Evolutionary conservation across 805 yeast species (phyloP), one percentile per base, ranked within the genome.

Genomic region (Lachancea nothofagi): DNA sequence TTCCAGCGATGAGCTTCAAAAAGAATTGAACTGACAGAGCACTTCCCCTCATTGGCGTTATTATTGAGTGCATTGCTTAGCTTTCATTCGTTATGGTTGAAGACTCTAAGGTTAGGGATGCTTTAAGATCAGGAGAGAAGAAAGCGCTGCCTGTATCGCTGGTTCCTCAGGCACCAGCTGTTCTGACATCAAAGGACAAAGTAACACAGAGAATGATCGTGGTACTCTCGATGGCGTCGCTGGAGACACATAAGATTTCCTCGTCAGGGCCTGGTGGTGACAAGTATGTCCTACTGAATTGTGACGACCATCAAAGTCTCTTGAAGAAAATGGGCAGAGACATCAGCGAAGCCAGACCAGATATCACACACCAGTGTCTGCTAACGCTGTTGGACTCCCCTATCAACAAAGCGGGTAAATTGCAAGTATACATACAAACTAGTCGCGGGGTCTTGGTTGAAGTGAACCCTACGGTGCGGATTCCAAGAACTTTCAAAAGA

Each of bases 331-430:
- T 90, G 95, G 95, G 95, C 38, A 78, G 97, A 59, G 97, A 93
- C 59, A 90, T 93, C 48, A 86, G 95, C 35, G 98, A 93, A 59
- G 97, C 97, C 6, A 79, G 98, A 64, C 98, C 98, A n/a, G 98
- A 93, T 63, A 93, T 93, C 55, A 93, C 98, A 31, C 98, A 93
- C 61, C 98, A 90, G 66, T 93, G 98, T 71, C 75, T 93, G 29
- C 72, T 93, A 64, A 90, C 98, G 3, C 71, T 93, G 48, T 71
- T 93, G 54, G 98, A 93, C 63, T 86, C 96, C n/a, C 98, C 98
- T 30, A 83, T 93, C 55, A 93, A 93, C 69, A 93, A 93, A 65
- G 97, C 97, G 5, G 98, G 98, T 7, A 86, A 79, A 63, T 73
- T 93, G 50, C 98, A 93, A 65, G 98, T 93, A 10, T 93, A 90